These are phyloP conservation scores for Marvania coccoides DNA, from an alignment of 139 green algal genomes.

Conservation along the genomic window DNA sequence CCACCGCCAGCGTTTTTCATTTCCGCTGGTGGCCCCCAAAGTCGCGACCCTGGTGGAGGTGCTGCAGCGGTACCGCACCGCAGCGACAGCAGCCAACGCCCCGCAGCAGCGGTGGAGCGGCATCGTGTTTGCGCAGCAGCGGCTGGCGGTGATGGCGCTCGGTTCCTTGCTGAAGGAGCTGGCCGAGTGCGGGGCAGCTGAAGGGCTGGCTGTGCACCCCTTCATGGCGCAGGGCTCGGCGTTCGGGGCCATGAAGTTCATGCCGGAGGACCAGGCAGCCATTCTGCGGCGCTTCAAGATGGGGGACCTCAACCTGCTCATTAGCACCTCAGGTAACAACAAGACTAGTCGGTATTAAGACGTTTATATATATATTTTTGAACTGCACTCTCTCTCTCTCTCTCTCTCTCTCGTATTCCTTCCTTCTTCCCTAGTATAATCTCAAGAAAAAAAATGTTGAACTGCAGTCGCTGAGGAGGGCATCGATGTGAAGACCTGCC, in stretches of 20 bases:
- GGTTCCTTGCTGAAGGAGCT: constrained; percentile 7
- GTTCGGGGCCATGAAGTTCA: not conserved
- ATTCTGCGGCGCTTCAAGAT: constrained; percentile 21
- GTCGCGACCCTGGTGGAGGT: constrained; percentile 2
- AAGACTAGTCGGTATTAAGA: not conserved
- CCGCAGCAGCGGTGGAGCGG: constrained; percentile 16
- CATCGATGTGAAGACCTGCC: constrained; percentile 37
- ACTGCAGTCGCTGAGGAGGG: constrained; percentile 41
- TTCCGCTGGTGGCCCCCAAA: constrained; percentile 25
- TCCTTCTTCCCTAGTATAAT: not conserved
- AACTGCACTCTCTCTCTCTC: not conserved
- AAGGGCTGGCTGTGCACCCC: not conserved
- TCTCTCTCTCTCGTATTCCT: not conserved
- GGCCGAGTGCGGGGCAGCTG: not conserved
- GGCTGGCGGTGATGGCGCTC: constrained; percentile 23
- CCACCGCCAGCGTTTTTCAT: not conserved
- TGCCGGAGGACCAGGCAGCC: constrained; percentile 24
- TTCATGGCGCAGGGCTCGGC: not conserved
- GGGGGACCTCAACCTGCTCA: constrained; percentile 29
- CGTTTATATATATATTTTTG: not conserved
- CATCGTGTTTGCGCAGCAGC: constrained; percentile 36
- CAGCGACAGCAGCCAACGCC: not conserved
- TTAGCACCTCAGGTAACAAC: constrained; percentile 23
- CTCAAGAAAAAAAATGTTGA: no score
- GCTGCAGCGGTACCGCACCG: constrained; percentile 21